These are phyloP conservation scores for Bacterosira constricta DNA, from an alignment of 108 stramenopile genomes.

Conservation along the genomic window DNA sequence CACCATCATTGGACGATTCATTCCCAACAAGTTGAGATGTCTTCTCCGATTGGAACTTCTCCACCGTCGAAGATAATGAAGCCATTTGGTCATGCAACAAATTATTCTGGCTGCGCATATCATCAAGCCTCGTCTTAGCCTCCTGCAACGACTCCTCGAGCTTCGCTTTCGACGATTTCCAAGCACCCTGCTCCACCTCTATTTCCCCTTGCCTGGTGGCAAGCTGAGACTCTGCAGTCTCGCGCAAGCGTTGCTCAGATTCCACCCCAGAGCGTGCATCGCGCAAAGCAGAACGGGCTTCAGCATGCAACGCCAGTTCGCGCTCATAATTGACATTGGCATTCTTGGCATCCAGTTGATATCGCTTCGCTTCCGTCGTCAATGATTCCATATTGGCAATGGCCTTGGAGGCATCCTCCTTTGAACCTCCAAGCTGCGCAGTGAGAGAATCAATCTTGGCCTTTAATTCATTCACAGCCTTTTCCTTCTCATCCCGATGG, in stretches of 20 bases:
- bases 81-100: constrained; percentile 82
- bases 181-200: constrained; percentile 48
- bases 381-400: constrained; percentile 46
- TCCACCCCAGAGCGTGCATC: constrained; percentile 63
- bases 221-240: constrained; percentile 57
- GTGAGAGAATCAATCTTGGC: constrained; percentile 59
- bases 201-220: constrained; percentile 49
- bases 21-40: constrained; percentile 25
- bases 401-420: constrained; percentile 63
- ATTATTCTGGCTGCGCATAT: constrained; percentile 68
- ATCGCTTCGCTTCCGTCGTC: constrained; percentile 54
- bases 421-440: constrained; percentile 35
- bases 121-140: constrained; percentile 62
- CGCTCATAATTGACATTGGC: constrained; percentile 77
- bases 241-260: constrained; percentile 51
- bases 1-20: not conserved
- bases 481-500: constrained; percentile 74
- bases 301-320: constrained; percentile 81
- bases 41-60: constrained; percentile 59
- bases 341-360: constrained; percentile 56
- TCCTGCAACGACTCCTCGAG: constrained; percentile 50
- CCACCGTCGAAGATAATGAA: constrained; percentile 58
- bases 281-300: constrained; percentile 72
- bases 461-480: constrained; percentile 58
- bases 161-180: constrained; percentile 61